Evolutionary conservation across 352 stramenopile species (phyloP), one percentile per base, ranked within the genome.

Genomic region (Aphanomyces stellatus): DNA sequence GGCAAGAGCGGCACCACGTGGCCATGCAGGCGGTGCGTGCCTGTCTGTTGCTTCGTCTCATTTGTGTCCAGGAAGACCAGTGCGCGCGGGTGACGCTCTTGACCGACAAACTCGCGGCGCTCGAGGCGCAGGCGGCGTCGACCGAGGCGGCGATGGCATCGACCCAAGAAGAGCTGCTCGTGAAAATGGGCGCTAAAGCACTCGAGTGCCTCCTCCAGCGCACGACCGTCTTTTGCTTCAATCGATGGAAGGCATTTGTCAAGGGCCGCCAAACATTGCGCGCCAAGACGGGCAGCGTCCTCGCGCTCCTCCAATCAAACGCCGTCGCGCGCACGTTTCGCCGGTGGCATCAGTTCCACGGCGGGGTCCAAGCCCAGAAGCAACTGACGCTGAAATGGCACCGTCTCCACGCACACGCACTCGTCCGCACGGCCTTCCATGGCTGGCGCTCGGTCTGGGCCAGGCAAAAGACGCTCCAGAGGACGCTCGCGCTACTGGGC

Each of bases 161-260:
- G 2, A 7, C 40, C 7, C 19, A n/a, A 3, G 30, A 60, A 11
- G 4, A 67, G 28, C 22, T 67, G 7, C 7, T 22, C 2, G 43
- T 41, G 8, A 51, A 40, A 24, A 25, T 67, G 15, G 60, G 37
- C 10, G 27, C 28, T 22, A 56, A 67, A 31, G 60, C 60, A 15
- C 60, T 67, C 3, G 37, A 67, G 13, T 49, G 28, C 35, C 48
- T 49, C 13, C 40, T 67, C 6, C 60, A 67, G 41, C 40, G 41
- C 30, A 57, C 60, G 37, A 48, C 19, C n/a, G 60, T 67, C 19
- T 67, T 25, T 25, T 31, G 33, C n/a, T 67, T 67, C 33, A 67
- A 67, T 33, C 60, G 49, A 15, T 67, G 60, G 60, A 67, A 67
- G 33, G 22, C n/a, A 13, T 67, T 51, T 35, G 60, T 67, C 3